A percentile compares a stretch with the other conserved stretches of the same genome.
These are phyloP conservation scores for Pyricularia sp. DNA, from an alignment of 2,329 filamentous ascomycete species.

Conservation along the genomic window DNA sequence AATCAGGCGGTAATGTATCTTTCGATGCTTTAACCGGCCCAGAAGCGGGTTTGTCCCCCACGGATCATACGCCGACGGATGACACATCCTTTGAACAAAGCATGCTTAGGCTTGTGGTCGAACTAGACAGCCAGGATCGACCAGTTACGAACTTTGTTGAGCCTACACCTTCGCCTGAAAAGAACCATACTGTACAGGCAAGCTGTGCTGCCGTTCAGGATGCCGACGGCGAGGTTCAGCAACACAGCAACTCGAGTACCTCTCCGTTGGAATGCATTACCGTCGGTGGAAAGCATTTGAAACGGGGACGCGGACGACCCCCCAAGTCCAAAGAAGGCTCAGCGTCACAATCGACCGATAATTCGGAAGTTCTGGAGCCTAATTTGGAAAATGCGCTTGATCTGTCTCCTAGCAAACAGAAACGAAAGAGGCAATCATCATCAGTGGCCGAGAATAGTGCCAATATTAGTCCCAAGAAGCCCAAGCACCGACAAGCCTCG, in stretches of 20 bases:
- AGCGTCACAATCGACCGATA: neutral
- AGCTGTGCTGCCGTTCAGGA: neutral
- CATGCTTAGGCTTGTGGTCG: conserved; percentile 37
- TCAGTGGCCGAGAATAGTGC: conserved; percentile 10
- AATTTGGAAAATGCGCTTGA: neutral
- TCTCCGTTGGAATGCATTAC: conserved; percentile 21
- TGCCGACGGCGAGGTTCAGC: neutral
- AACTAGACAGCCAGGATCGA: conserved; percentile 32
- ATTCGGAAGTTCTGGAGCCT: neutral
- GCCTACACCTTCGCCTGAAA: conserved; percentile 2
- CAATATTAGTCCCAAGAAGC: conserved; percentile 15
- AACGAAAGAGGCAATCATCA: conserved; percentile 20
- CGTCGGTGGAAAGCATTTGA: conserved; percentile 11
- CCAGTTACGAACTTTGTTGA: conserved; percentile 8
- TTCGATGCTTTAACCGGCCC: conserved; percentile 40
- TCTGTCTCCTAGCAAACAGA: conserved; percentile 12
- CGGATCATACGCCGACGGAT: neutral
- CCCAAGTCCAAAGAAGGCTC: conserved; percentile 11
- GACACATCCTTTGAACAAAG: conserved; percentile 33
- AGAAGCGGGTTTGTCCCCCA: neutral
- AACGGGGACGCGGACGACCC: conserved; percentile 12
- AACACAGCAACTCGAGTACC: neutral
- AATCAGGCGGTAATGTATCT: conserved; percentile 33
- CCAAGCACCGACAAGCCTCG: conserved; percentile 10
- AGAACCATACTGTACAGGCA: neutral